Base-by-base conservation (phyloP, 202 grass and related monocot genomes). In the Panicum hallii region DNA sequence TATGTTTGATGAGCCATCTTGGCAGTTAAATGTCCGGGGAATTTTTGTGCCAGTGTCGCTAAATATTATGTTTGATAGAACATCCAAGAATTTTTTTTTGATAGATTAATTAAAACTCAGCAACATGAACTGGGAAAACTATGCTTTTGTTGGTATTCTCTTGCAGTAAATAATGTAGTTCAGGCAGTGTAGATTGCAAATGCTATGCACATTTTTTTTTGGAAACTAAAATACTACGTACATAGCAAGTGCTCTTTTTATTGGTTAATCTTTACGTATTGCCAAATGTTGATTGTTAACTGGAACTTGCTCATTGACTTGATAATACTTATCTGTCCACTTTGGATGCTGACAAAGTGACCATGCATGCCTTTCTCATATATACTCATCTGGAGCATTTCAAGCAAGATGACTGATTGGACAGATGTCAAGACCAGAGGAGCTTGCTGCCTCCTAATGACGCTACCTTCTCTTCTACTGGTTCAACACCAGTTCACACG, bases 341-440 rank as follows among this genome's bases (percentile, higher is more conserved):
- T 45, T 90, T 45, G 44, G 13, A 87, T 47, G 26, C 67, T 78
- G 34, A 28, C 43, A 42, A 67, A 52, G 40, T 4, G 34, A 81
- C 9, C 57, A 61, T 61, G 57, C 14, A 13, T 70, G 52, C 34
- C 79, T 87, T 90, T 69, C 68, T 87, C 80, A 75, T 55, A 44
- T 69, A 38, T 62, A 90, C 84, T 90, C 80, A 63, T 87, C 70
- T 58, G 62, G 72, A 75, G 62, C 34, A 63, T 90, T 69, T 9
- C 61, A 83, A 84, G 75, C 75, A 70, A 87, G 23, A 41, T 30
- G 57, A 4, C 49, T 6, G 67, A 74, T 74, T 83, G 67, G 22
- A 40, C 67, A 23, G 67, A 68, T 69, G 74, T 34, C 63, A 70
- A 80, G 62, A 55, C 19, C 48, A 50, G 86, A 50, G 63, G 47